Conservation (phyloP, 2,329 filamentous ascomycete genomes). For the Fusarium torulosum region DNA sequence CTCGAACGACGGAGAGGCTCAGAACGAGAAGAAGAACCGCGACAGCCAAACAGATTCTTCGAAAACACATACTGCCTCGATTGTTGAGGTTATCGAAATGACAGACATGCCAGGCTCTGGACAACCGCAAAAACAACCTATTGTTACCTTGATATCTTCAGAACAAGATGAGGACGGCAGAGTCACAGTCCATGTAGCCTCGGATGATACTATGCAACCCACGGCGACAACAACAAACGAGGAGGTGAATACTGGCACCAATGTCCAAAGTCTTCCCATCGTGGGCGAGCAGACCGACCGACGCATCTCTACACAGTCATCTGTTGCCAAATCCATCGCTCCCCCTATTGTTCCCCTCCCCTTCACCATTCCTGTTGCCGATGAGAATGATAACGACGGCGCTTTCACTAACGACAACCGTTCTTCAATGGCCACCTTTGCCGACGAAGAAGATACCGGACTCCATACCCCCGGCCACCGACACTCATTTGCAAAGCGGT, state of each 20-base stretch:
- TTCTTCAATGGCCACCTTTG: constrained; percentile 78
- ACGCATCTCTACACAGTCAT: constrained; percentile 41
- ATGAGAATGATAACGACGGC: constrained; percentile 57
- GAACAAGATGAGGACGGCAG: constrained; percentile 58
- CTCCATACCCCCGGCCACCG: constrained; percentile 47
- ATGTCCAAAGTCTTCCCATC: constrained; percentile 26
- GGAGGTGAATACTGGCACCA: constrained; percentile 37
- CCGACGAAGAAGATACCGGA: constrained; percentile 67
- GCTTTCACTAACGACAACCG: constrained; percentile 60
- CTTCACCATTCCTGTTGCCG: constrained; percentile 68
- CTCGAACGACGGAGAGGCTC: constrained; percentile 64
- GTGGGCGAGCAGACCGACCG: constrained; percentile 30
- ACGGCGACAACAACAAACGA: constrained; percentile 42
- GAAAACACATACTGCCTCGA: constrained; percentile 53
- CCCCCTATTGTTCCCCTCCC: constrained; percentile 73
- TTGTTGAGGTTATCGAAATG: constrained; percentile 67
- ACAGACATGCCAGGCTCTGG: constrained; percentile 59
- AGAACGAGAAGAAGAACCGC: constrained; percentile 59
- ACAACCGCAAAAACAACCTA: constrained; percentile 44
- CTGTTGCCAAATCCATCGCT: constrained; percentile 51
- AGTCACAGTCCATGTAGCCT: constrained; percentile 66
- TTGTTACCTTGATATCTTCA: constrained; percentile 57
- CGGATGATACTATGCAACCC: constrained; percentile 59
- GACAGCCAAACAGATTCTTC: constrained; percentile 54
- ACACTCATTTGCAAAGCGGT: constrained; percentile 59